Evolutionary conservation across 2,329 filamentous ascomycete species (phyloP).

Genomic region (Arthroderma uncinatum): DNA sequence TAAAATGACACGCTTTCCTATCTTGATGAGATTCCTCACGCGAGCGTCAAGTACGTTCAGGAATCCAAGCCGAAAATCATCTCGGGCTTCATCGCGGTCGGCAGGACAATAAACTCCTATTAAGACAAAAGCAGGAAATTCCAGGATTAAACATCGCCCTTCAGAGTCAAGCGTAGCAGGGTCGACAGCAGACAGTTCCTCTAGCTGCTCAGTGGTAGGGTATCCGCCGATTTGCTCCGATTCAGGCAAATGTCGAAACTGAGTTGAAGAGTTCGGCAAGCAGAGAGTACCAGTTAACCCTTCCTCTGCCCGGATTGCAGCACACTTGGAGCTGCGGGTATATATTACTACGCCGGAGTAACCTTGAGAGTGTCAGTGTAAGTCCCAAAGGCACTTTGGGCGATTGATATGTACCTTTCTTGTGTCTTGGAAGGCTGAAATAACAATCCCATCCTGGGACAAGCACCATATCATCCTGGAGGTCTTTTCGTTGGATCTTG

Average conservation of each 20-base stretch:
- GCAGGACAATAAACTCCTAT: conserved; percentile 89
- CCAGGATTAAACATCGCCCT: conserved; percentile 79
- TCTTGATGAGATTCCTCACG: conserved; percentile 67
- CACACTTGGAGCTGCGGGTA: conserved; percentile 74
- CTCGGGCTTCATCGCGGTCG: conserved; percentile 69
- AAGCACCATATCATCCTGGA: conserved; percentile 90
- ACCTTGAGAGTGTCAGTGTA: conserved; percentile 42
- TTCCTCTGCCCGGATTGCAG: conserved; percentile 82
- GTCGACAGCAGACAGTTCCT: conserved; percentile 48
- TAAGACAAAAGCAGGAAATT: conserved; percentile 90
- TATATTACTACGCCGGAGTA: conserved; percentile 96
- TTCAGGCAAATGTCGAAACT: conserved; percentile 62
- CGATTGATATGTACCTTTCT: conserved; percentile 57
- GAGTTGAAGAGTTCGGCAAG: conserved; percentile 57
- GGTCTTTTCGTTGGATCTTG: conserved; percentile 88
- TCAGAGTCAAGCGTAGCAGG: conserved; percentile 71
- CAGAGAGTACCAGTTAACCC: conserved; percentile 76
- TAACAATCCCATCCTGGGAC: conserved; percentile 92
- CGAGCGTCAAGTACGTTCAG: conserved; percentile 68
- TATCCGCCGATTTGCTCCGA: conserved; percentile 81
- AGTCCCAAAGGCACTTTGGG: neutral
- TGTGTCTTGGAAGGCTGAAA: conserved; percentile 84
- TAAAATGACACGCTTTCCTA: conserved; percentile 75
- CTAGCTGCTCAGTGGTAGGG: conserved; percentile 57
- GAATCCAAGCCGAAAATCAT: conserved; percentile 72